Evolutionary conservation across 208 protist species (phyloP), one percentile per base, ranked within the genome.

Genomic region (Lotmaria passim): DNA sequence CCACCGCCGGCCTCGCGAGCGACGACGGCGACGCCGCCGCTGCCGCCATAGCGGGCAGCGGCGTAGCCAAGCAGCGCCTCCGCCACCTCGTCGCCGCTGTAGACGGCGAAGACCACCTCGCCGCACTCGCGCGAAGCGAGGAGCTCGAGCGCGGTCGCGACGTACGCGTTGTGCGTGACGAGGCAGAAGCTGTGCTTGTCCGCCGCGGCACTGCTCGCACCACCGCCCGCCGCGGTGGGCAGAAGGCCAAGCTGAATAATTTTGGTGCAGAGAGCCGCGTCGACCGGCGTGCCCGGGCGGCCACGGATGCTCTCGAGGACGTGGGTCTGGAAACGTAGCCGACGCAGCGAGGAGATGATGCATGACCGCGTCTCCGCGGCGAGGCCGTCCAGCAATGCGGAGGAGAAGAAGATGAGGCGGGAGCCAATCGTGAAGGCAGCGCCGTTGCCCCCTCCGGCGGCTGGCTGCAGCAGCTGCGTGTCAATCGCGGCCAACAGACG

Each of bases 211-310:
- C 26, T 51, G 24, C 19, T 57, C n/a, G 43, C 46, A 24, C n/a
- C 38, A n/a, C 26, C 63, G 26, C 23, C 56, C 5, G 33, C 62
- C n/a, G 46, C 67, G 28, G 66, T 34, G 14, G 76, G 65, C 63
- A 85, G 78, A 53, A 82, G 19, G 23, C 77, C 56, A 15, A 88
- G 33, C 26, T 79, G 68, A 34, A 93, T 78, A 36, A 81, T 63
- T 51, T 82, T 82, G 17, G 88, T 88, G 68, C 88, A 93, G 21
- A 93, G 76, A n/a, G 85, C 88, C 21, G 85, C 82, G 48, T 93
- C 88, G 0, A 93, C 75, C 17, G 88, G 88, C 43, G 82, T 87
- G 11, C 88, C 88, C 6, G 65, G 57, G 56, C 88, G 82, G 28
- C 72, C 77, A 36, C 75, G 60, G 51, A 89, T 74, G 69, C 69